These are phyloP conservation scores for Phytophthora crassamura DNA, from an alignment of 352 stramenopile genomes.

Conservation along the genomic window DNA sequence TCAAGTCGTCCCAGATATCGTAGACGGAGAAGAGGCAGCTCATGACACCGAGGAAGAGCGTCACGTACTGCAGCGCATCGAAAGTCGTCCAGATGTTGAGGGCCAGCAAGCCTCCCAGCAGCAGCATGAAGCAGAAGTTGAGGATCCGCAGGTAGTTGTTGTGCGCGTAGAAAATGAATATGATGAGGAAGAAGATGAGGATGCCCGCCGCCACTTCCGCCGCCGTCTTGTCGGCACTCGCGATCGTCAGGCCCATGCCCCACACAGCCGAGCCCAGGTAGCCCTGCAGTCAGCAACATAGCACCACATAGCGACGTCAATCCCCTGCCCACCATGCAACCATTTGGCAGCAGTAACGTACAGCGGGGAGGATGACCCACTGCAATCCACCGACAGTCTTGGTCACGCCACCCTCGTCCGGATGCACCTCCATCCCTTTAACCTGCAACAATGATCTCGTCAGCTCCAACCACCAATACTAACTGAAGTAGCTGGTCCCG, in stretches of 20 bases:
- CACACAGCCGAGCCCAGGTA: conserved; percentile 88
- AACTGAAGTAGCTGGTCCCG: neutral
- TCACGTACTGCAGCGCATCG: conserved; percentile 83
- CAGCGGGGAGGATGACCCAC: conserved; percentile 79
- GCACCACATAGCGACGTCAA: conserved; percentile 2
- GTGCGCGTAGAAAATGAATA: conserved; percentile 90
- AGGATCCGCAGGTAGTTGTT: conserved; percentile 87
- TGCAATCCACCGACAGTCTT: conserved; percentile 77
- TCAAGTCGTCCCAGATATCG: conserved; percentile 92
- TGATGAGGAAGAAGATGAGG: conserved; percentile 87
- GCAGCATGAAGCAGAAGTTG: conserved; percentile 85
- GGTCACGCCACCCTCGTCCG: conserved; percentile 88
- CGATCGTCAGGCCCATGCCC: conserved; percentile 88
- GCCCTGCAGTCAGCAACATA: conserved; percentile 44
- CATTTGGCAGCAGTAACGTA: conserved; percentile 29
- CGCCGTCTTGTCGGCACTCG: conserved; percentile 61
- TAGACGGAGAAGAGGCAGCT: conserved; percentile 93
- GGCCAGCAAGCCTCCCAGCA: conserved; percentile 79
- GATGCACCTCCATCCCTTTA: conserved; percentile 90
- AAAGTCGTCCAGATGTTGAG: conserved; percentile 71
- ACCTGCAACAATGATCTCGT: conserved; percentile 43
- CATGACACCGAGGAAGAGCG: conserved; percentile 91
- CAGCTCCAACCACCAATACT: neutral
- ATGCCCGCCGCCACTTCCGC: conserved; percentile 80
- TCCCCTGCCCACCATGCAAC: neutral